Evolutionary conservation across 371 early-diverging fungal genomes (phyloP).

Genomic region (Catenaria anguillulae): DNA sequence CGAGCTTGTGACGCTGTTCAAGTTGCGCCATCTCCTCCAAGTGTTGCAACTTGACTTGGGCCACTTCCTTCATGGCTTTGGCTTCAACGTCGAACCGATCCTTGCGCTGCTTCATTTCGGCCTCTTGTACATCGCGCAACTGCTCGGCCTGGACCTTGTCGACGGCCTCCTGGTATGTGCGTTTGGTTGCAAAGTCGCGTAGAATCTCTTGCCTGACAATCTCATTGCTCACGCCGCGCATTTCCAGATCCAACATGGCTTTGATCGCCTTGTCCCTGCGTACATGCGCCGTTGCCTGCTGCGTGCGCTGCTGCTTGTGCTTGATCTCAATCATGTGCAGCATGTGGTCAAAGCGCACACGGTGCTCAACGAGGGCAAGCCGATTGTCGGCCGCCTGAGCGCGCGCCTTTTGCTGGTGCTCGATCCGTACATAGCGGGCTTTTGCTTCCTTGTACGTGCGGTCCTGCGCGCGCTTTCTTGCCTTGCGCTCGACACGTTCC

Average conservation of each 20-base stretch:
- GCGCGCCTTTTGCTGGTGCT: conserved; percentile 12
- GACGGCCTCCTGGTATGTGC: no score
- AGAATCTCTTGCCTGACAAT: conserved; percentile 18
- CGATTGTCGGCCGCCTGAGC: conserved; percentile 1
- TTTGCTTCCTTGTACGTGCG: conserved; percentile 1
- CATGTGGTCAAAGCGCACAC: conserved; percentile 12
- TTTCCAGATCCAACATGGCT: conserved; percentile 17
- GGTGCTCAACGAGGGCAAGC: conserved; percentile 7
- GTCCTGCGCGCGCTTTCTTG: neutral
- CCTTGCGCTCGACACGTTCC: neutral
- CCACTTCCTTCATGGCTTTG: conserved; percentile 11
- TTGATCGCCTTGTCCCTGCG: conserved; percentile 12
- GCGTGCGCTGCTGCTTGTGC: conserved; percentile 18
- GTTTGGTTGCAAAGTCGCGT: no score
- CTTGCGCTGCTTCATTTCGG: conserved; percentile 21
- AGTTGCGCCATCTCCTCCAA: neutral
- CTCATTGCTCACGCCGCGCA: no score
- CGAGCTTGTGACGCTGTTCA: neutral
- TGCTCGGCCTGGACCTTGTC: conserved; percentile 17
- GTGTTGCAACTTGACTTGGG: conserved; percentile 4
- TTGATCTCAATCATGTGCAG: conserved; percentile 12
- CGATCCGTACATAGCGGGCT: neutral
- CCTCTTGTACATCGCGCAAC: conserved; percentile 11
- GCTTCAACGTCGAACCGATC: conserved; percentile 20
- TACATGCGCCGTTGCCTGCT: conserved; percentile 16